These are phyloP conservation scores for Backusella westeae DNA, from an alignment of 192 early-diverging fungal species.

Conservation along the genomic window DNA sequence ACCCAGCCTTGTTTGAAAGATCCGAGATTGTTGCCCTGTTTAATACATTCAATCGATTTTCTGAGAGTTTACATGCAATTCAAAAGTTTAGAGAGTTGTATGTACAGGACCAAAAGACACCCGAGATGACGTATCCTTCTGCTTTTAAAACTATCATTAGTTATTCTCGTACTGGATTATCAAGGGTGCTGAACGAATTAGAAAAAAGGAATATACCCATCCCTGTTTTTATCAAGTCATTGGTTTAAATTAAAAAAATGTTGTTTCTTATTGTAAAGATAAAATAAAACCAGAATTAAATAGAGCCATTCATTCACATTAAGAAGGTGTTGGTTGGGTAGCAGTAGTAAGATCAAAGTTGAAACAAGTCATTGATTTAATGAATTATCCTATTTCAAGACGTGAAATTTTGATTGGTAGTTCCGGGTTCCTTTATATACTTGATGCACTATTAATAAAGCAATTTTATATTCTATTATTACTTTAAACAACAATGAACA, in stretches of 20 bases:
- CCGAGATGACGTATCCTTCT: neutral
- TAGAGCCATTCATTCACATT: neutral
- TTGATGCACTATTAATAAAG: too few relatives aligned
- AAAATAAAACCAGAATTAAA: neutral
- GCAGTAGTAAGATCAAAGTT: neutral
- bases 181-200: neutral
- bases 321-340: neutral
- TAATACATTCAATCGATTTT: conserved; percentile 87
- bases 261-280: neutral
- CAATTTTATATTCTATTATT: too few relatives aligned
- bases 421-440: too few relatives aligned
- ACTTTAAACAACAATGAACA: too few relatives aligned
- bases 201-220: conserved; percentile 13
- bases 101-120: conserved; percentile 31
- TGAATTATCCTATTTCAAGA: too few relatives aligned
- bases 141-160: neutral
- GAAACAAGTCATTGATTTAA: neutral
- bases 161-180: neutral
- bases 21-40: conserved; percentile 88
- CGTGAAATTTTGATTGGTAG: too few relatives aligned
- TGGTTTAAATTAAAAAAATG: neutral
- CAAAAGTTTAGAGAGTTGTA: conserved; percentile 79
- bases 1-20: conserved; percentile 56
- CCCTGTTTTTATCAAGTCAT: neutral
- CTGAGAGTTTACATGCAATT: conserved; percentile 81